A percentile compares a stretch with the other conserved stretches of the same genome.
phyloP scores from a whole-genome alignment of 2,329 filamentous ascomycete species.

The Aspergillus bombycis region DNA sequence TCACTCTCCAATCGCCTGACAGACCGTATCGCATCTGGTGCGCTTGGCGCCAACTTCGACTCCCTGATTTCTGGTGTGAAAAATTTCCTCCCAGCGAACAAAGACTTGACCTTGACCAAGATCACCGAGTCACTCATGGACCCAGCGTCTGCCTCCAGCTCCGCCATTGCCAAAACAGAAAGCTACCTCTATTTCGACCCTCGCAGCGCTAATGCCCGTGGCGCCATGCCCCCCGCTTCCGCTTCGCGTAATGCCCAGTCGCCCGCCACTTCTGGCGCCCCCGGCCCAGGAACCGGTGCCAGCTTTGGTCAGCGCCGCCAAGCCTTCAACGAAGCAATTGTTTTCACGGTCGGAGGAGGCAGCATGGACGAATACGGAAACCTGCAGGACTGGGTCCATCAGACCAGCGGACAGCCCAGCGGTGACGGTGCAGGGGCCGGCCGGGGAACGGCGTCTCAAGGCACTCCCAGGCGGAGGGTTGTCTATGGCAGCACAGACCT shows the following conservation, averaged over 20 bases:
- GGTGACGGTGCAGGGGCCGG: conserved; percentile 47
- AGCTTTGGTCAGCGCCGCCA: conserved; percentile 90
- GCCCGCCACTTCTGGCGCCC: conserved; percentile 45
- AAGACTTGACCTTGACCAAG: conserved; percentile 94
- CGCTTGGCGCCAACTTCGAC: conserved; percentile 85
- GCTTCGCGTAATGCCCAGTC: conserved; percentile 49
- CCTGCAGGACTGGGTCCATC: conserved; percentile 89
- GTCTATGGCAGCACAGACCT: conserved; percentile 91
- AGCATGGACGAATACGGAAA: conserved; percentile 99
- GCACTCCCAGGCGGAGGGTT: conserved; percentile 72
- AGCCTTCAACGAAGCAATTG: conserved; percentile 85
- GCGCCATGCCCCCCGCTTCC: conserved; percentile 83
- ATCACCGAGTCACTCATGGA: conserved; percentile 99
- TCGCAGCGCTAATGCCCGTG: conserved; percentile 86
- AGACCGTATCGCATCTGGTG: conserved; percentile 90
- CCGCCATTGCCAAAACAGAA: conserved; percentile 93
- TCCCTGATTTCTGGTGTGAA: conserved; percentile 94
- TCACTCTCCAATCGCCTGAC: conserved; percentile 90
- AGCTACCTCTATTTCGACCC: conserved; percentile 98
- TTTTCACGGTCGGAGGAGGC: conserved; percentile 94
- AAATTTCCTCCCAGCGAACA: conserved; percentile 95
- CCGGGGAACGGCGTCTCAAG: conserved; percentile 34
- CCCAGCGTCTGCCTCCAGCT: conserved; percentile 82
- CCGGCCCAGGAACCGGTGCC: conserved; percentile 70
- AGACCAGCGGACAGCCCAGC: conserved; percentile 64